Percentiles rank a stretch among this genome's conserved stretches.
Evolutionary conservation across 202 grass and related monocot species (phyloP).

Genomic region (Carex sylvatica): DNA sequence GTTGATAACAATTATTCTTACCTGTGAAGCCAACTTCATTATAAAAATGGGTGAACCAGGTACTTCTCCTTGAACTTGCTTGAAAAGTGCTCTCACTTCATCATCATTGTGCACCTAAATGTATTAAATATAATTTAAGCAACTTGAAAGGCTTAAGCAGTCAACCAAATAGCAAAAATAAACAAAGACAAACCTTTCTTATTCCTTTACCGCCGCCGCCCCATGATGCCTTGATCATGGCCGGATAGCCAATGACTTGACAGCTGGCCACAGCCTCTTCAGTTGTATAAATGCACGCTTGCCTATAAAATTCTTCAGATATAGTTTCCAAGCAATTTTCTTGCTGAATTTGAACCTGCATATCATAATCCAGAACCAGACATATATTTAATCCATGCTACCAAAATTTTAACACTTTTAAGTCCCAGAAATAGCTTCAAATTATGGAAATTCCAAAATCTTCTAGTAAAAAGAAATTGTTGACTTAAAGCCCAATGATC

Average conservation of each 20-base stretch:
- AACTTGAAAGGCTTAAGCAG: conserved; percentile 1
- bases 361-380: background rate
- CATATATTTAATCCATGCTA: background rate
- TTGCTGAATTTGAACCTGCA: conserved; percentile 70
- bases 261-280: conserved; percentile 95
- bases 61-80: conserved; percentile 99
- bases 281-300: conserved; percentile 88
- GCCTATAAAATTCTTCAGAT: conserved; percentile 79
- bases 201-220: conserved; percentile 98
- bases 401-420: background rate
- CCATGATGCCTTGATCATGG: conserved; percentile 99
- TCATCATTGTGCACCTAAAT: conserved; percentile 97
- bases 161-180: conserved; percentile 23
- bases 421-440: background rate
- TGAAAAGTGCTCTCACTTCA: conserved; percentile 93
- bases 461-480: background rate
- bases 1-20: conserved; percentile 33
- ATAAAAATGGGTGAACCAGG: conserved; percentile 99
- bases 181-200: conserved; percentile 71
- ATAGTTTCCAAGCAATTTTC: conserved; percentile 70
- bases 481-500: background rate
- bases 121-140: conserved; percentile 33
- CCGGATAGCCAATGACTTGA: conserved; percentile 90
- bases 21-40: conserved; percentile 99
- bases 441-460: background rate